Evolutionary conservation across 495 filamentous ascomycete genomes (phyloP), one percentile per base, ranked within the genome.

Genomic region (Neurospora sp.): DNA sequence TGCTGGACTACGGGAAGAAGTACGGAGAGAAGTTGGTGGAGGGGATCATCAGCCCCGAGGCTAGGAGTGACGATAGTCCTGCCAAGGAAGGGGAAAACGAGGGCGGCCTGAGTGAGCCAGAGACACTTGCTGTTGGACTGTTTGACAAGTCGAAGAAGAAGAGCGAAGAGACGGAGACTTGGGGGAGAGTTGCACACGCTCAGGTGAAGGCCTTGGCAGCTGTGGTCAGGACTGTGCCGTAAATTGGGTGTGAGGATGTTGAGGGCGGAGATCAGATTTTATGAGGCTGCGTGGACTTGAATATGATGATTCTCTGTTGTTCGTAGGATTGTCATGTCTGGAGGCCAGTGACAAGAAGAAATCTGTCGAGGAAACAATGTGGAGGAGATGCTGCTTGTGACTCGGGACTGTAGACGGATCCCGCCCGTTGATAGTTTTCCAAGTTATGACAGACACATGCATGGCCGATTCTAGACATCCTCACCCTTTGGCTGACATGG

Each of bases 11-110:
- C 38, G 80, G 83, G 14, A 76, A 73, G 59, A 66, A 77, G 62
- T 76, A 83, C 69, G 83, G 80, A 31, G 78, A 82, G 75, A 78
- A 69, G 20, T 73, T 83, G n/a, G 76, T 79, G 12, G 81, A 83
- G 66, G 70, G 74, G 1, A 77, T 78, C 62, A 74, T 85, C 14
- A 76, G 59, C 27, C 78, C 83, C 1, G 46, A 71, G 8, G 38
- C 39, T 0, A 31, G 44, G 12, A 12, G 37, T 2, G 11, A 70
- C 10, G 70, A 70, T 10, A 69, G 37, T 18, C 54, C 27, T 3
- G 16, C 27, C 27, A 31, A 66, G 1, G 70, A 69, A 31, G 71
- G 76, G 35, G 75, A 80, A 27, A 66, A 66, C 1, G 54, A 66
- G n/a, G 71, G 41, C 37, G 72, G 74, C 31, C 72, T 74, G 76